Percentiles rank a stretch among this genome's conserved stretches.
phyloP scores from a whole-genome alignment of 2,329 filamentous ascomycete species.

The Pseudogymnoascus sp. region DNA sequence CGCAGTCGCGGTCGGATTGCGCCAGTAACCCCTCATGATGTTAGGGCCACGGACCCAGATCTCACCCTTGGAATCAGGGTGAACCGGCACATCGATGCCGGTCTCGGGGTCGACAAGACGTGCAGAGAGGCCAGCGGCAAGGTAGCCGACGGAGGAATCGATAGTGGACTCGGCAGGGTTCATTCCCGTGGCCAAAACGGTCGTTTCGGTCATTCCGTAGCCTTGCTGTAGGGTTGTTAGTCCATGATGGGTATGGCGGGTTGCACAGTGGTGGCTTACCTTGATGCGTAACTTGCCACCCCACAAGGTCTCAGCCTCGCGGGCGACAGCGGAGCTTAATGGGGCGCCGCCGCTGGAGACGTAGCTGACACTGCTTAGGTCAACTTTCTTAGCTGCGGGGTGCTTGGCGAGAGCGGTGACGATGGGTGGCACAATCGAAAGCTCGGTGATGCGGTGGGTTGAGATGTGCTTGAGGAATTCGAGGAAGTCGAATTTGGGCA shows the following conservation, averaged over 20 bases:
- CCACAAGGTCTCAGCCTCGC: conserved; percentile 53
- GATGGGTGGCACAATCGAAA: conserved; percentile 67
- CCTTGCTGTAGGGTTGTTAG: conserved; percentile 46
- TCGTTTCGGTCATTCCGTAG: conserved; percentile 83
- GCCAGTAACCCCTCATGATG: conserved; percentile 74
- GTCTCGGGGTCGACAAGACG: conserved; percentile 56
- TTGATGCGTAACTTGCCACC: conserved; percentile 42
- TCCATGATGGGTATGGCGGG: neutral
- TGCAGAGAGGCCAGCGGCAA: conserved; percentile 61
- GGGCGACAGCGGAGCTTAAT: conserved; percentile 46
- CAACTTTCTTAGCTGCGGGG: conserved; percentile 55
- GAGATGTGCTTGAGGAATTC: conserved; percentile 63
- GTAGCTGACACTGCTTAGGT: conserved; percentile 56
- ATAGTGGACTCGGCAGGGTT: conserved; percentile 42
- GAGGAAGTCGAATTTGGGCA: conserved; percentile 69
- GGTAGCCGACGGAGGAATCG: conserved; percentile 53
- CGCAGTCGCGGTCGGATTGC: conserved; percentile 53
- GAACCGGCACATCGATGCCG: conserved; percentile 39
- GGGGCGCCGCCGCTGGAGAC: conserved; percentile 65
- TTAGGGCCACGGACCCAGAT: conserved; percentile 65
- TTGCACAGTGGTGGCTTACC: conserved; percentile 10
- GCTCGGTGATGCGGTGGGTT: conserved; percentile 57
- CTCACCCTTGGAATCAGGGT: conserved; percentile 54
- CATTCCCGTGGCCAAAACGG: conserved; percentile 62
- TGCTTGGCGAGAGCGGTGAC: conserved; percentile 66